phyloP scores from a whole-genome alignment of 139 green algal species.

The Pleodorina starrii region DNA sequence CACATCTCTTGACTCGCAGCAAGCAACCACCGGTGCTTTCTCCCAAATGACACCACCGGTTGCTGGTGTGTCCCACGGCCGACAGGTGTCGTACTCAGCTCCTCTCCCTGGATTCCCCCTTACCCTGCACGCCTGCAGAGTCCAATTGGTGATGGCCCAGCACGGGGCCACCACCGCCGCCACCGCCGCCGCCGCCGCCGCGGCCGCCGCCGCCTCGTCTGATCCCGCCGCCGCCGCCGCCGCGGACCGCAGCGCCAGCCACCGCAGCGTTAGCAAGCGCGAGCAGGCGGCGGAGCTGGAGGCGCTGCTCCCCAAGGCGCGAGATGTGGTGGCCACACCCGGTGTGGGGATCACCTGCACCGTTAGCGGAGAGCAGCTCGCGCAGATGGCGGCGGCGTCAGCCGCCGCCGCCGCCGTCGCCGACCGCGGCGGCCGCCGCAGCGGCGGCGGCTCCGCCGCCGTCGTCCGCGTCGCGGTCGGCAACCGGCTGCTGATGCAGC shows the following conservation, averaged over 20 bases:
- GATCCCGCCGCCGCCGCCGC: neutral
- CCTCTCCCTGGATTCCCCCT: no score
- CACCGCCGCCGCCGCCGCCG: neutral
- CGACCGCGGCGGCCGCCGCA: neutral
- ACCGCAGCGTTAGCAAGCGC: neutral
- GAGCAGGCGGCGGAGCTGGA: neutral
- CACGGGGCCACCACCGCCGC: constrained; percentile 10
- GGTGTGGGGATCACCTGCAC: constrained; percentile 36
- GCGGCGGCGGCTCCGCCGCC: neutral
- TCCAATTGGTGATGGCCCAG: constrained; percentile 17
- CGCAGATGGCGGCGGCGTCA: neutral
- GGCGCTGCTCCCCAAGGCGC: constrained; percentile 35
- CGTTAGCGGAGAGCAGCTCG: neutral
- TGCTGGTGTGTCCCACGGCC: no score
- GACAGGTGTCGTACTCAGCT: no score
- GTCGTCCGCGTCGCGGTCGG: constrained; percentile 73
- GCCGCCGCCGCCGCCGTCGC: neutral
- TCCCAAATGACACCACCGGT: no score
- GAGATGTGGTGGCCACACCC: constrained; percentile 21
- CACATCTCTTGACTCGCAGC: no score
- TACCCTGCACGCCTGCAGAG: no score
- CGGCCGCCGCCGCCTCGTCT: neutral
- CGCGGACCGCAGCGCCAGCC: neutral
- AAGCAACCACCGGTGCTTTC: no score
- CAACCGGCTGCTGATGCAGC: constrained; percentile 83